A percentile compares a stretch with the other conserved stretches of the same genome.
Evolutionary conservation across 2,329 filamentous ascomycete genomes (phyloP).

Genomic region (Parasarocladium wereldwijsianum): DNA sequence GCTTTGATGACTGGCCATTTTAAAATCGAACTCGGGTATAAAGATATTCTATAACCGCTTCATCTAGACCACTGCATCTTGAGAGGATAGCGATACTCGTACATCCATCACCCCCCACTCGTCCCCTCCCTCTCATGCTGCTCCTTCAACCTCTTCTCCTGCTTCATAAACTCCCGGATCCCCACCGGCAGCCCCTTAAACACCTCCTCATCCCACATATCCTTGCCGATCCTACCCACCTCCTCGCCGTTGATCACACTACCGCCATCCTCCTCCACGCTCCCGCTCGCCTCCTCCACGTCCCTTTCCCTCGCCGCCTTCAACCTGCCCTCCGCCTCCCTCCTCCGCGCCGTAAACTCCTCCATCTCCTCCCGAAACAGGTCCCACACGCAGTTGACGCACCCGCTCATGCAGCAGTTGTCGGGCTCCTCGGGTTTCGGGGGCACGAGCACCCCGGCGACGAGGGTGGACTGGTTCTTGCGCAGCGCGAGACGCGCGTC

Average conservation of each 20-base stretch:
- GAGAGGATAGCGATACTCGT: too few relatives aligned
- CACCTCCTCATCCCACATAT: slow-evolving; percentile 49
- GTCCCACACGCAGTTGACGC: slow-evolving; percentile 96
- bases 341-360: slow-evolving; percentile 58
- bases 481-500: slow-evolving; percentile 44
- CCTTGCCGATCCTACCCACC: slow-evolving; percentile 27
- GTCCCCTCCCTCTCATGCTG: slow-evolving; percentile 48
- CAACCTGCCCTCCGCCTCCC: slow-evolving; percentile 45
- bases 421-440: slow-evolving; percentile 80
- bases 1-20: too few relatives aligned
- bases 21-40: too few relatives aligned
- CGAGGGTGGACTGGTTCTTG: slow-evolving; percentile 40
- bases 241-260: slow-evolving; percentile 26
- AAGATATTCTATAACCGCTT: too few relatives aligned
- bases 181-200: slow-evolving; percentile 78
- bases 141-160: slow-evolving; percentile 77
- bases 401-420: slow-evolving; percentile 98
- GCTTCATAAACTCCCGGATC: slow-evolving; percentile 94
- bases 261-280: slow-evolving; percentile 30
- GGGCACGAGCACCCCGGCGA: slow-evolving; percentile 73
- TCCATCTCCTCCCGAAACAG: slow-evolving; percentile 83
- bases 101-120: slow-evolving; percentile 25
- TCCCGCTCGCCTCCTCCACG: slow-evolving; percentile 44
- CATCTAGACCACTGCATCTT: too few relatives aligned
- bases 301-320: slow-evolving; percentile 15